A percentile compares a stretch with the other conserved stretches of the same genome.
These are phyloP conservation scores for Serendipita indica DNA, from an alignment of 768 basidiomycete species.

Conservation along the genomic window DNA sequence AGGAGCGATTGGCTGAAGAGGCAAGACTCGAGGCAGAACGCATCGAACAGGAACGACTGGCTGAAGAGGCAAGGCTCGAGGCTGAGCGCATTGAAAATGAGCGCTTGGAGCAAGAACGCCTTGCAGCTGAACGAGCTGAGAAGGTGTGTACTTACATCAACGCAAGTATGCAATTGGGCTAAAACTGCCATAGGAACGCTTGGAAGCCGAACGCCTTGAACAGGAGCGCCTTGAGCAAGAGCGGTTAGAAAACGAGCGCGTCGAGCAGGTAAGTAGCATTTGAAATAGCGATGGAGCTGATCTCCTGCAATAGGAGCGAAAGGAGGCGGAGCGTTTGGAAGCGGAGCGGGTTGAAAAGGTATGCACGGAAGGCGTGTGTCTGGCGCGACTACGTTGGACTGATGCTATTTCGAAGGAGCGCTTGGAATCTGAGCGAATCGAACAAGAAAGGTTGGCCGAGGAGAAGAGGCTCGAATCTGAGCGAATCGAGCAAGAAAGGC, in stretches of 20 bases:
- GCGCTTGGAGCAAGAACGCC: neutral
- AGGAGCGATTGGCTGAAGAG: constrained; percentile 2
- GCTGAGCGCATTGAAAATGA: neutral
- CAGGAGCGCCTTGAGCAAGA: neutral
- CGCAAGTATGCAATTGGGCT: neutral
- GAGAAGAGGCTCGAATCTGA: neutral
- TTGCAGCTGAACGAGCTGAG: neutral
- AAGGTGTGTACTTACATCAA: neutral
- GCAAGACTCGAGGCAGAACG: neutral
- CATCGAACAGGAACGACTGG: neutral
- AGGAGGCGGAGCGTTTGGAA: neutral
- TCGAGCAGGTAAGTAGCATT: neutral
- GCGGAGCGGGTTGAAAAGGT: neutral
- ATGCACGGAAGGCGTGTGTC: too few relatives aligned
- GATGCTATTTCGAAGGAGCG: too few relatives aligned
- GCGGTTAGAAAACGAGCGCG: neutral
- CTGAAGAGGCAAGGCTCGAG: neutral
- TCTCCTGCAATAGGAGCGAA: neutral
- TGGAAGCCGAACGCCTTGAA: neutral
- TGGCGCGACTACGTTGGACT: too few relatives aligned
- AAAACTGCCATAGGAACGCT: neutral
- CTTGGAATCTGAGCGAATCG: neutral
- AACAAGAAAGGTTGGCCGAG: neutral
- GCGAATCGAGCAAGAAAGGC: neutral
- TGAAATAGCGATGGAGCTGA: neutral